phyloP scores from a whole-genome alignment of 148 eudicot species.

The Cornus kousa region DNA sequence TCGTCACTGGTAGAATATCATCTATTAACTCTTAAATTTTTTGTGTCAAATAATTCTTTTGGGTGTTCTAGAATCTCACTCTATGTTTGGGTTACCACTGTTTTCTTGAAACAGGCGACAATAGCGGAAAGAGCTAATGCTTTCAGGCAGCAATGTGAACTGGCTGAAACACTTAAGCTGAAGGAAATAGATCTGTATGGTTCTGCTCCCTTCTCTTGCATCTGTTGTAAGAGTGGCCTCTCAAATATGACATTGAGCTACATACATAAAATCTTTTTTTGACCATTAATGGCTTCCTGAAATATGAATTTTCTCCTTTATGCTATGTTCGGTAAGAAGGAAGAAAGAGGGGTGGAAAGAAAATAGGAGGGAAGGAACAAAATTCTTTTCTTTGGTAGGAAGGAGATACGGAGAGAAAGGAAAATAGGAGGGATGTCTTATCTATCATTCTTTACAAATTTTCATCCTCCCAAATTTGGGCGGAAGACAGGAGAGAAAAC shows the following conservation, averaged over 20 bases:
- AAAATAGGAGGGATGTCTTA: no score
- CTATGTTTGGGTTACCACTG: slow-evolving; percentile 4
- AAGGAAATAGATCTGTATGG: slow-evolving; percentile 93
- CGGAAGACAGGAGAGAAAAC: no score
- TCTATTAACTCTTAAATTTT: not conserved
- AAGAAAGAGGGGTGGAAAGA: no score
- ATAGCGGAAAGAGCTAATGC: slow-evolving; percentile 89
- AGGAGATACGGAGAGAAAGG: no score
- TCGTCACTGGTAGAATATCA: no score
- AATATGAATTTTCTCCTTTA: not conserved
- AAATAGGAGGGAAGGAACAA: no score
- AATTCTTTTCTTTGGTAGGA: no score
- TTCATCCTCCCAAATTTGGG: no score
- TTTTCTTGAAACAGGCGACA: slow-evolving; percentile 62
- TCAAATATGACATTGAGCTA: not conserved
- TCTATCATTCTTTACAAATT: no score
- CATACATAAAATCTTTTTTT: not conserved
- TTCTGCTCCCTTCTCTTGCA: slow-evolving; percentile 1
- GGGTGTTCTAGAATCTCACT: slow-evolving; percentile 5
- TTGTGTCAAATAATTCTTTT: not conserved
- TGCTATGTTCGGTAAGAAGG: no score
- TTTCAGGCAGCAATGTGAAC: slow-evolving; percentile 87
- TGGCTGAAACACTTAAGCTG: slow-evolving; percentile 81
- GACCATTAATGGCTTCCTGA: not conserved
- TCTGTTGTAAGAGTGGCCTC: not conserved